Percentiles rank a stretch among this genome's conserved stretches.
These are phyloP conservation scores for Tagetes erecta DNA, from an alignment of 129 eudicot species.

Conservation along the genomic window DNA sequence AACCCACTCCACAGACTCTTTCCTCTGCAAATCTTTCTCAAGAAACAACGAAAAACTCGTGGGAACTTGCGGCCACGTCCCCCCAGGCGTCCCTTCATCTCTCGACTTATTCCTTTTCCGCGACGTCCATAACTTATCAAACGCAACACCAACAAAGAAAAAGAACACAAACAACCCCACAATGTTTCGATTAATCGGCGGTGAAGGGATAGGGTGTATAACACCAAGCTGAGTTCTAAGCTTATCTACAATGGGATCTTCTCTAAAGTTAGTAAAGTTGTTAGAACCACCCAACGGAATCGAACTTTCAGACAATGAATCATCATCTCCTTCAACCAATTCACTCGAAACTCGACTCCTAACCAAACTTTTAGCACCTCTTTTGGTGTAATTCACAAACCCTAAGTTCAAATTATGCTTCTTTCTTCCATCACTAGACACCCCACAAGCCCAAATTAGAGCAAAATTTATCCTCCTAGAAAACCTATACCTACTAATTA, in stretches of 20 bases:
- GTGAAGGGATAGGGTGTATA: conserved; percentile 88
- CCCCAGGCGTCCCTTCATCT: conserved; percentile 47
- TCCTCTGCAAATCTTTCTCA: conserved; percentile 94
- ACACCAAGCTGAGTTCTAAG: conserved; percentile 90
- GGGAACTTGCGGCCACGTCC: conserved; percentile 71
- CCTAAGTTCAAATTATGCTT: conserved; percentile 29
- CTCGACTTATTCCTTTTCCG: conserved; percentile 49
- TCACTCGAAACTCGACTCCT: conserved; percentile 46
- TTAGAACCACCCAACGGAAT: conserved; percentile 36
- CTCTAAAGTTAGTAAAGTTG: conserved; percentile 57
- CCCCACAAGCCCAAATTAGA: conserved; percentile 40
- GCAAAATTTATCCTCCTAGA: conserved; percentile 28
- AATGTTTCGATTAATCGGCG: conserved; percentile 73
- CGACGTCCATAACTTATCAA: conserved; percentile 80
- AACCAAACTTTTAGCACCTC: conserved; percentile 47
- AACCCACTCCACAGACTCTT: conserved; percentile 99
- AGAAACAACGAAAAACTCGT: conserved; percentile 68
- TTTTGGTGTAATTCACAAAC: conserved; percentile 41
- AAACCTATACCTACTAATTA: conserved; percentile 30
- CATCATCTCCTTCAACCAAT: conserved; percentile 34
- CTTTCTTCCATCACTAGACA: conserved; percentile 36
- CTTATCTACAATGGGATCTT: conserved; percentile 93
- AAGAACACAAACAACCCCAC: conserved; percentile 81
- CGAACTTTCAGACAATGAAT: conserved; percentile 31
- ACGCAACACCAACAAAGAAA: conserved; percentile 91